Evolutionary conservation across 441 rosid species (phyloP).

Genomic region (Hura crepitans): DNA sequence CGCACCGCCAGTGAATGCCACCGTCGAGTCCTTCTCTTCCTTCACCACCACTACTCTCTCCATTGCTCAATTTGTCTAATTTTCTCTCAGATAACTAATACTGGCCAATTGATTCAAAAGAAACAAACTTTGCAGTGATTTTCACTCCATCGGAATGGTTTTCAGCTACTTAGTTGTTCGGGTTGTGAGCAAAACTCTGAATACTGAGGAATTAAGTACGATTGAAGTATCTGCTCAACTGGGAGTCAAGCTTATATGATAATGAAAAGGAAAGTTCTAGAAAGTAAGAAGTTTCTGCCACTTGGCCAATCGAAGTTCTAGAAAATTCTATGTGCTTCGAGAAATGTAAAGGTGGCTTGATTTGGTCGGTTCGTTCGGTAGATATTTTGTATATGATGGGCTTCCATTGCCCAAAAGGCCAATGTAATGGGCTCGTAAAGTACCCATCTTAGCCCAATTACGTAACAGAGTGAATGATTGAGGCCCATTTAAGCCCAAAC

Average conservation of each 20-base stretch:
- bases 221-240: no score
- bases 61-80: slow-evolving; percentile 24
- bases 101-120: neutral
- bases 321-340: slow-evolving; percentile 24
- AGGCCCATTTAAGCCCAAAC: no score
- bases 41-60: slow-evolving; percentile 33
- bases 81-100: no score
- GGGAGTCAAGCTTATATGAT: slow-evolving; percentile 9
- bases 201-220: no score
- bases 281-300: slow-evolving; percentile 34
- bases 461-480: no score
- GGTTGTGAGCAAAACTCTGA: no score
- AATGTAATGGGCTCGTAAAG: no score
- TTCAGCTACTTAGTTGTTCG: neutral
- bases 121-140: neutral
- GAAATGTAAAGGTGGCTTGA: neutral
- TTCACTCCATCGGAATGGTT: neutral
- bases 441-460: no score
- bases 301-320: slow-evolving; percentile 25
- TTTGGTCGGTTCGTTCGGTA: neutral
- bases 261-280: slow-evolving; percentile 42
- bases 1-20: slow-evolving; percentile 18
- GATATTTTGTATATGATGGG: neutral
- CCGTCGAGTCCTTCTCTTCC: slow-evolving; percentile 43
- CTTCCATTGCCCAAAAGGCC: neutral